phyloP scores from a whole-genome alignment of 2,329 filamentous ascomycete species.

The Ophiosphaerella herpotricha region DNA sequence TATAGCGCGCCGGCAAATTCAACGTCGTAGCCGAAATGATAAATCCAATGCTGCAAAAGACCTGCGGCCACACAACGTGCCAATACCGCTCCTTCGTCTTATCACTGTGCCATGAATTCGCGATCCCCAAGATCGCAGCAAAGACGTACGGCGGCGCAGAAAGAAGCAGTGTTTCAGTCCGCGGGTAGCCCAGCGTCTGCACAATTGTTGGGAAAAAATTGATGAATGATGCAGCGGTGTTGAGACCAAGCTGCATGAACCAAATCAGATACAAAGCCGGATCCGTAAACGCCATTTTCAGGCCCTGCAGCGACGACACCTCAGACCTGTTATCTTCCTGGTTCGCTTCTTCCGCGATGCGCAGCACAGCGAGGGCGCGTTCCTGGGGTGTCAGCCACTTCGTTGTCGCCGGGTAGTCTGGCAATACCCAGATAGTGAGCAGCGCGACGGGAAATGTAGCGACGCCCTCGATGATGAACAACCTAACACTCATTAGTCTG shows the following conservation, averaged over 20 bases:
- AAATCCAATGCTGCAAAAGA: slow-evolving; percentile 56
- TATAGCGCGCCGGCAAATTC: slow-evolving; percentile 47
- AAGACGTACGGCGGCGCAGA: slow-evolving; percentile 58
- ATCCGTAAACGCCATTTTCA: slow-evolving; percentile 55
- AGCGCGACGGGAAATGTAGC: slow-evolving; percentile 12
- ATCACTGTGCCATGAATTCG: slow-evolving; percentile 49
- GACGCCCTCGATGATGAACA: slow-evolving; percentile 21
- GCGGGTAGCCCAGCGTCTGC: slow-evolving; percentile 59
- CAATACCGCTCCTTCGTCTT: slow-evolving; percentile 47
- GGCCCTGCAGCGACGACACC: slow-evolving; percentile 33
- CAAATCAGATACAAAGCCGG: slow-evolving; percentile 59
- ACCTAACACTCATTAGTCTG: background rate
- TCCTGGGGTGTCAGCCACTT: slow-evolving; percentile 53
- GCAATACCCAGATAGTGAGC: slow-evolving; percentile 50
- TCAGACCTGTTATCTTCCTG: slow-evolving; percentile 8
- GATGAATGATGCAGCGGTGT: slow-evolving; percentile 49
- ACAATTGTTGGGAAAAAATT: slow-evolving; percentile 68
- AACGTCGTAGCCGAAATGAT: slow-evolving; percentile 59
- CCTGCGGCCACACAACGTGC: slow-evolving; percentile 48
- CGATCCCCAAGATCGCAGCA: slow-evolving; percentile 18
- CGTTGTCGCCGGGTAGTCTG: slow-evolving; percentile 55
- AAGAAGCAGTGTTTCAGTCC: slow-evolving; percentile 58
- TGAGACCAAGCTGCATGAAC: slow-evolving; percentile 56
- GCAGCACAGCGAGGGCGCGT: slow-evolving; percentile 9
- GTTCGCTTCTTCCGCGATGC: slow-evolving; percentile 10